Evolutionary conservation across 1,284 basidiomycete genomes (phyloP).

Genomic region (Leccinum griseonigrum): DNA sequence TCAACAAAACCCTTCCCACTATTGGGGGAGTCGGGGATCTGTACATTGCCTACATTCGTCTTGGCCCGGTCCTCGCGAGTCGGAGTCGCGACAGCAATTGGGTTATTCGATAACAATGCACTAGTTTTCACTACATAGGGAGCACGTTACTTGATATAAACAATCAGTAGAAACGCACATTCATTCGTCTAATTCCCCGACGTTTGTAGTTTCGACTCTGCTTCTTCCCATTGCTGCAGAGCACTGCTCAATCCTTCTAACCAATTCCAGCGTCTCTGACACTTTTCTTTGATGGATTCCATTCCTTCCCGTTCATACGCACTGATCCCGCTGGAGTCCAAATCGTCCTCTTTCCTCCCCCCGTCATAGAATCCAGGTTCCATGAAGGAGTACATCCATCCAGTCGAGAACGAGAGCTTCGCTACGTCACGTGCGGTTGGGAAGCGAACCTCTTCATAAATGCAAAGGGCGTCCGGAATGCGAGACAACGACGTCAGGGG

Average conservation of each 20-base stretch:
- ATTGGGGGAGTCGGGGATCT: no score
- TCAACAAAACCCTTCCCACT: no score
- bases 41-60: no score
- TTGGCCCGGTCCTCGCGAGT: no score
- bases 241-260: background rate
- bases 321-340: slow-evolving; percentile 14
- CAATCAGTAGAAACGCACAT: background rate
- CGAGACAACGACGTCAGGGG: slow-evolving; percentile 18
- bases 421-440: slow-evolving; percentile 17
- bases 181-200: background rate
- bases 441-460: slow-evolving; percentile 33
- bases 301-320: slow-evolving; percentile 15
- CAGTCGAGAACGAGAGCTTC: slow-evolving; percentile 9
- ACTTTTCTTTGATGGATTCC: slow-evolving; percentile 10
- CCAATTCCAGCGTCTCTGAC: background rate
- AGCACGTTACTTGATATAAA: background rate
- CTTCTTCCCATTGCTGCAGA: slow-evolving; percentile 13
- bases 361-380: slow-evolving; percentile 24
- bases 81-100: no score
- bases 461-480: slow-evolving; percentile 22
- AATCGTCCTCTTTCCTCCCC: slow-evolving; percentile 5
- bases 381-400: slow-evolving; percentile 12
- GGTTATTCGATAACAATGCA: no score
- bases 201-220: background rate
- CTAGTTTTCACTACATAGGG: no score